phyloP scores from a whole-genome alignment of 2,329 filamentous ascomycete species.

The Fusarium sp. region DNA sequence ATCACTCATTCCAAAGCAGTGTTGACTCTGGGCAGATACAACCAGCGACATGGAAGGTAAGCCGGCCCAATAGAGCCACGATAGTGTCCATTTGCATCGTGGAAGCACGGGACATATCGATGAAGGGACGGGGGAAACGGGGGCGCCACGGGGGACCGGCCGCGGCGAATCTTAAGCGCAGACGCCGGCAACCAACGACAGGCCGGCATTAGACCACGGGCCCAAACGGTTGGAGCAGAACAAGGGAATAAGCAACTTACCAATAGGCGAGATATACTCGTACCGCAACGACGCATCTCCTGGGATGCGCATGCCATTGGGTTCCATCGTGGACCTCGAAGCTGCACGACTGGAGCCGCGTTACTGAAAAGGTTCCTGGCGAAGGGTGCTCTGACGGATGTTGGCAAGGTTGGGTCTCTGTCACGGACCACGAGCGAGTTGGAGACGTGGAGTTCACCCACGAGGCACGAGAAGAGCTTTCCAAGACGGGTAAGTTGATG shows the following conservation, averaged over 20 bases:
- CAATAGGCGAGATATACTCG: conserved; percentile 65
- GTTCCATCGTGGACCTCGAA: conserved; percentile 51
- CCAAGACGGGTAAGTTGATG: conserved; percentile 46
- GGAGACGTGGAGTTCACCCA: conserved; percentile 19
- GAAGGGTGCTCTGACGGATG: conserved; percentile 27
- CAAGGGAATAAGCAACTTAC: conserved; percentile 57
- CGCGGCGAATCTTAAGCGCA: conserved; percentile 42
- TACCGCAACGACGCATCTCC: conserved; percentile 56
- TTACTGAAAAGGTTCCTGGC: conserved; percentile 27
- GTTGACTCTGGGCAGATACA: background rate
- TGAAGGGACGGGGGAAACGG: conserved; percentile 40
- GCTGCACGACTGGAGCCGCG: conserved; percentile 37
- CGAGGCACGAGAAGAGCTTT: conserved; percentile 30
- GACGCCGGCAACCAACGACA: conserved; percentile 58
- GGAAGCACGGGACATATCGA: conserved; percentile 19
- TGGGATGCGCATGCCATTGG: conserved; percentile 58
- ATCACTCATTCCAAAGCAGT: background rate
- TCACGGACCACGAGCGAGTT: conserved; percentile 22
- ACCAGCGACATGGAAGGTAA: background rate
- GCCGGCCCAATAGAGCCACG: conserved; percentile 3
- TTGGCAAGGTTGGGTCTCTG: no score
- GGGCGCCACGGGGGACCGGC: conserved; percentile 43
- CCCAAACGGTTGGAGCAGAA: conserved; percentile 56
- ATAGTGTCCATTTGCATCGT: conserved; percentile 12
- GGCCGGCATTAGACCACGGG: conserved; percentile 58